Conservation (phyloP, 2,329 filamentous ascomycete species). For the Sporothrix pallida region DNA sequence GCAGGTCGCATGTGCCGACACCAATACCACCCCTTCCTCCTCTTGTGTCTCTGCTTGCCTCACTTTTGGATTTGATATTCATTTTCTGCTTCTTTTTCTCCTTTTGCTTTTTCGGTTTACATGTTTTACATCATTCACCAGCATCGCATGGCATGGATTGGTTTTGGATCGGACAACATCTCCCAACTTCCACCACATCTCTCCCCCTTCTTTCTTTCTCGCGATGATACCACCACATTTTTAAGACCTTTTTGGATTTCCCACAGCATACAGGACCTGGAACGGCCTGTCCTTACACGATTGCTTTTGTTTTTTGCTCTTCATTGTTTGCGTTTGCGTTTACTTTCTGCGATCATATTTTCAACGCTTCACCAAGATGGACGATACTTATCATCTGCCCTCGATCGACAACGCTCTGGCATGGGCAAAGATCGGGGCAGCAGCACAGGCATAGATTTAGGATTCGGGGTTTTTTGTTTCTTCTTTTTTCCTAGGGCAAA, state of each 20-base stretch:
- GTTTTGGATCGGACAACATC: not conserved
- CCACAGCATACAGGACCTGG: constrained; percentile 10
- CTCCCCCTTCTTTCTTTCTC: not conserved
- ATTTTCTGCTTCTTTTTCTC: too few species aligned
- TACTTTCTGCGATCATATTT: not conserved
- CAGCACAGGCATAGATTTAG: not conserved
- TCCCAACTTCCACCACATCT: not conserved
- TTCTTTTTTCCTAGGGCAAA: not conserved
- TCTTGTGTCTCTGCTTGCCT: too few species aligned
- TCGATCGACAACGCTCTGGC: constrained; percentile 1
- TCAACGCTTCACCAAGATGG: not conserved
- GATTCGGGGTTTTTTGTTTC: not conserved
- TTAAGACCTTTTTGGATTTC: not conserved
- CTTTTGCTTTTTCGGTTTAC: not conserved
- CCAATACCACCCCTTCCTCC: too few species aligned
- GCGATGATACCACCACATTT: constrained; percentile 29
- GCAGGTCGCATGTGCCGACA: constrained; percentile 18
- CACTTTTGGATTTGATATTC: too few species aligned
- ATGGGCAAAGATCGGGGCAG: not conserved
- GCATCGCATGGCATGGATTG: constrained; percentile 18
- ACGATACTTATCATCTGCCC: constrained; percentile 8
- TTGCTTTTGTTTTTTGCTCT: not conserved
- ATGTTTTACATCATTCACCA: not conserved
- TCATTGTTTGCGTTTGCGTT: not conserved
- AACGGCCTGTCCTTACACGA: not conserved